Evolutionary conservation across 164 flowering plant species (phyloP).

Genomic region (Buxus sempervirens): DNA sequence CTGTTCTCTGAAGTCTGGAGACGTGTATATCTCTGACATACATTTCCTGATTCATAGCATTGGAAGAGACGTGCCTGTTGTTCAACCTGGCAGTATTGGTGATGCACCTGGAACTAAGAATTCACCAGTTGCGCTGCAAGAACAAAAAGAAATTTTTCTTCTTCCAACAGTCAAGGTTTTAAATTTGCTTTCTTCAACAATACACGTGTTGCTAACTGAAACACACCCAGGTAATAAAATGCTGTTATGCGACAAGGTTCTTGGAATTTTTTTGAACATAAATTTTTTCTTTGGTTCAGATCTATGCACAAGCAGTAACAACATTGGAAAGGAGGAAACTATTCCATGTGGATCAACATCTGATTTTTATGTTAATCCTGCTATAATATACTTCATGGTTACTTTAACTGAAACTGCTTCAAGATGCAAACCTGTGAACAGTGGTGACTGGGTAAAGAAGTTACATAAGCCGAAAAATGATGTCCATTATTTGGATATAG

Average conservation of each 20-base stretch:
- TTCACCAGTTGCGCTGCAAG: slow-evolving; percentile 59
- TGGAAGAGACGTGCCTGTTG: slow-evolving; percentile 67
- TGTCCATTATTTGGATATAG: slow-evolving; percentile 56
- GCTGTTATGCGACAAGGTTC: slow-evolving; percentile 1
- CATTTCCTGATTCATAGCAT: slow-evolving; percentile 79
- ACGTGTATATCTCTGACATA: slow-evolving; percentile 27
- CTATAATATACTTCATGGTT: slow-evolving; percentile 59
- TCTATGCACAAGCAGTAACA: slow-evolving; percentile 23
- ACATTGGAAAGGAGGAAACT: slow-evolving; percentile 58
- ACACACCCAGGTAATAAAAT: slow-evolving; percentile 43
- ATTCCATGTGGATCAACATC: slow-evolving; percentile 61
- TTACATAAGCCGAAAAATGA: slow-evolving; percentile 58
- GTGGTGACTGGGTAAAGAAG: slow-evolving; percentile 78
- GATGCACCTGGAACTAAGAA: slow-evolving; percentile 31
- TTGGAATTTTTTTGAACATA: background rate
- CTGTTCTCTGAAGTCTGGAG: slow-evolving; percentile 48
- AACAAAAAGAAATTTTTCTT: slow-evolving; percentile 83
- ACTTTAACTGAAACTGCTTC: slow-evolving; percentile 52
- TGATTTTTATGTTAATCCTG: slow-evolving; percentile 77
- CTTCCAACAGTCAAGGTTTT: slow-evolving; percentile 78
- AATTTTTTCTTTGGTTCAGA: slow-evolving; percentile 40
- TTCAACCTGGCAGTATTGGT: slow-evolving; percentile 39
- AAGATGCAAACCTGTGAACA: slow-evolving; percentile 76
- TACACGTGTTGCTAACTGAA: slow-evolving; percentile 66
- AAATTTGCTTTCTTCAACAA: slow-evolving; percentile 65